Conservation (phyloP, 331 rosid species). For the Dryas integrifolia region DNA sequence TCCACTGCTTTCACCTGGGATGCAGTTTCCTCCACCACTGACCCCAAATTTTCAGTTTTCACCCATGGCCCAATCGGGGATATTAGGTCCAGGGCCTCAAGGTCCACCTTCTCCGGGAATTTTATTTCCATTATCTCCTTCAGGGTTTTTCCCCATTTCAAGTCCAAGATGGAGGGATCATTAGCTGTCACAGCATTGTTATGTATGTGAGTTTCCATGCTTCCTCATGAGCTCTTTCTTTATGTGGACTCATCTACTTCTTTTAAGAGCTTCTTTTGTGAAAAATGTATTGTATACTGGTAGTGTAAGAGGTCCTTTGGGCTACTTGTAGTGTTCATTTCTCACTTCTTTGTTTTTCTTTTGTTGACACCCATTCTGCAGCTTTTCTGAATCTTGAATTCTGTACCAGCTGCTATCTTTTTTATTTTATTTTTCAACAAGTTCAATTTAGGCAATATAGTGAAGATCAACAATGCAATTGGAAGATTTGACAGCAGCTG, state of each 20-base stretch:
- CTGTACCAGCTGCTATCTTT: constrained; percentile 44
- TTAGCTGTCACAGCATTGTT: constrained; percentile 28
- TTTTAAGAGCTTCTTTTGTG: constrained; percentile 32
- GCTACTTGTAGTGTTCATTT: constrained; percentile 36
- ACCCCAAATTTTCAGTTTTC: constrained; percentile 86
- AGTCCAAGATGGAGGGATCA: constrained; percentile 95
- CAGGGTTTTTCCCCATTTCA: constrained; percentile 63
- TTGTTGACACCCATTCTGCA: constrained; percentile 30
- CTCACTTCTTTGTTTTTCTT: constrained; percentile 31
- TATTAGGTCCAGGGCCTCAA: constrained; percentile 95
- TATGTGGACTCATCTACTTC: constrained; percentile 23
- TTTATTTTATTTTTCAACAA: constrained; percentile 43
- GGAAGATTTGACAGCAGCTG: constrained; percentile 54
- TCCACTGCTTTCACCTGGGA: constrained; percentile 80
- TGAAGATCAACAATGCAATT: constrained; percentile 49
- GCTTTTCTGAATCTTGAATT: constrained; percentile 9
- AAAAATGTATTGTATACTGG: constrained; percentile 42
- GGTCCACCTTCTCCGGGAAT: constrained; percentile 87
- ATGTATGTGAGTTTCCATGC: constrained; percentile 28
- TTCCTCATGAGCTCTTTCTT: constrained; percentile 28
- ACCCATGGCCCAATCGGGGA: constrained; percentile 69
- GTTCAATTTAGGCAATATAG: constrained; percentile 50
- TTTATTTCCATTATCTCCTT: constrained; percentile 72
- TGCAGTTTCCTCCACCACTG: constrained; percentile 68
- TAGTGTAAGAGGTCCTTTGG: constrained; percentile 36